Evolutionary conservation across 345 rosid species (phyloP), one percentile per base, ranked within the genome.

Genomic region (Turnera subulata): DNA sequence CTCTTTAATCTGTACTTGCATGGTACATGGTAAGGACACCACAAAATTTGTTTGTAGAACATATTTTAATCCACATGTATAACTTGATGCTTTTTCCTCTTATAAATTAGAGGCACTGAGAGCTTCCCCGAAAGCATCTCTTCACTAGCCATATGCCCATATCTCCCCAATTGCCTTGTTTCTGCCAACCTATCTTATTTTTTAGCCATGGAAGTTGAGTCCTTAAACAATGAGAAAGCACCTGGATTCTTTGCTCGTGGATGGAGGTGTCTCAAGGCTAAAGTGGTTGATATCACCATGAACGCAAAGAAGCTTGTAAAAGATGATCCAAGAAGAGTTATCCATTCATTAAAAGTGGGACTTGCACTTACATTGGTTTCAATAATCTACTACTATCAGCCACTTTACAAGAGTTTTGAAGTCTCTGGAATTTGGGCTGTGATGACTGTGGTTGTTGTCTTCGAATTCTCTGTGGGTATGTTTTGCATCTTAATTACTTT

Each of bases 391-490:
- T 88, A 80, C 56, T 82, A 22, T 57, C 69, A 75, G 49, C 91
- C 96, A 42, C 74, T 84, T 5, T 88, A 82, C 50, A 70, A 81
- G 39, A 80, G 48, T 64, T 83, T 88, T 22, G 94, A 89, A 4
- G 81, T 71, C 60, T 64, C 81, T 47, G 91, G 96, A 53, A 80
- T 81, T 74, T 85, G 96, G 96, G 96, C 94, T 44, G 79, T 91
- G 0, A 79, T 91, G 65, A 91, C 97, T 19, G 95, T 88, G 20
- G 86, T 91, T 4, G 84, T 87, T 46, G 87, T 87, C 55, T 87
- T 83, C 32, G 96, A 90, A 63, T 88, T 78, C 65, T 80, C 83
- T 15, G 96, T 85, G 0, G 96, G 97, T 81, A 63, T 58, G 85
- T 56, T 25, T 43, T n/a, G n/a, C n/a, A 2, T 5, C n/a, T 32